phyloP scores from a whole-genome alignment of 2,329 filamentous ascomycete species.

The Xylaria sp. region DNA sequence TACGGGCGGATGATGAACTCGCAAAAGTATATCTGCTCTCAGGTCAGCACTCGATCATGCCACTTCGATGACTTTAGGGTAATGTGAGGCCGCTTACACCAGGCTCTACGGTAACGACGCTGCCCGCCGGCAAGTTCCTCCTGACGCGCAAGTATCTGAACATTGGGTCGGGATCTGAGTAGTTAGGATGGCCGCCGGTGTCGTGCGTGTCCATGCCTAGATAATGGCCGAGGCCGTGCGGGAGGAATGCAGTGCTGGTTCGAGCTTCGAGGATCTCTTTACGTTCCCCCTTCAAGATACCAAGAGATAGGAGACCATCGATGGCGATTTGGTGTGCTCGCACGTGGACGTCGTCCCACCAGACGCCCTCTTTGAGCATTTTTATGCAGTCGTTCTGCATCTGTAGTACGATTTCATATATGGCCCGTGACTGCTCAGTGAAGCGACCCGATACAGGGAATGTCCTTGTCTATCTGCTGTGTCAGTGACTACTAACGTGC shows the following conservation, averaged over 20 bases:
- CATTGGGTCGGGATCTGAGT: slow-evolving; percentile 80
- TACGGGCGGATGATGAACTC: slow-evolving; percentile 87
- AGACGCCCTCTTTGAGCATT: slow-evolving; percentile 75
- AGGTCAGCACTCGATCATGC: slow-evolving; percentile 20
- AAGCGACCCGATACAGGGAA: slow-evolving; percentile 83
- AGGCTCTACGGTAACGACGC: slow-evolving; percentile 94
- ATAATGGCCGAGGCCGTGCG: slow-evolving; percentile 91
- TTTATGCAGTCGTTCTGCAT: slow-evolving; percentile 87
- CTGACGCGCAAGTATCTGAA: slow-evolving; percentile 88
- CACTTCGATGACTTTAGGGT: background rate
- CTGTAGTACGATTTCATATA: slow-evolving; percentile 84
- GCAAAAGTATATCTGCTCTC: slow-evolving; percentile 82
- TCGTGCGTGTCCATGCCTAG: slow-evolving; percentile 95
- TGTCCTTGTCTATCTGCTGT: slow-evolving; percentile 73
- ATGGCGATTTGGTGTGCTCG: slow-evolving; percentile 85
- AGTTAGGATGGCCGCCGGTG: slow-evolving; percentile 80
- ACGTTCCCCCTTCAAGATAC: slow-evolving; percentile 74
- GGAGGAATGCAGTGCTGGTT: slow-evolving; percentile 90
- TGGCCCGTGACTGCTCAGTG: slow-evolving; percentile 73
- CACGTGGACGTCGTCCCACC: slow-evolving; percentile 84
- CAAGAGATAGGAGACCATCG: slow-evolving; percentile 77
- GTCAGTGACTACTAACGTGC: slow-evolving; percentile 6
- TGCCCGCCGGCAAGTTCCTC: slow-evolving; percentile 76
- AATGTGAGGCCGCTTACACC: slow-evolving; percentile 63
- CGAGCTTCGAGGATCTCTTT: slow-evolving; percentile 80